A percentile compares a stretch with the other conserved stretches of the same genome.
Evolutionary conservation across 2,329 filamentous ascomycete genomes (phyloP).

Genomic region (Sordariomycetes sp.): DNA sequence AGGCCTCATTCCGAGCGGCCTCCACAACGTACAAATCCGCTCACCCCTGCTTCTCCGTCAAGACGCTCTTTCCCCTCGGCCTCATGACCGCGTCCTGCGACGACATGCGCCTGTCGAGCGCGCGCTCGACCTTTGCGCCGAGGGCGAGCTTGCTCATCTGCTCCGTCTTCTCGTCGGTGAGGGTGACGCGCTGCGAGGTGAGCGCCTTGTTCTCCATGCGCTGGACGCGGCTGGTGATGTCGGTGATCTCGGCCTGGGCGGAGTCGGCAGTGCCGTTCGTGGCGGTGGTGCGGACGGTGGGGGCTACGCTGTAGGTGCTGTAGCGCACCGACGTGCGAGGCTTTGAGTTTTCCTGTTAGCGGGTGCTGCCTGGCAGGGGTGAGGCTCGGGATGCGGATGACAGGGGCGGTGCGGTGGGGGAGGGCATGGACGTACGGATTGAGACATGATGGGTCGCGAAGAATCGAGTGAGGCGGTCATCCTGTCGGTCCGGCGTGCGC

Average conservation of each 20-base stretch:
- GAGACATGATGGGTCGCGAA: constrained; percentile 48
- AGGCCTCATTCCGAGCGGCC: background rate
- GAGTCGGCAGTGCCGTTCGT: constrained; percentile 23
- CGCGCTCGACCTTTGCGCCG: constrained; percentile 80
- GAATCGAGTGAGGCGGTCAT: constrained; percentile 50
- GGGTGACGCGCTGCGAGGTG: constrained; percentile 64
- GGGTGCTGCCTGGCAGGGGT: constrained; percentile 4
- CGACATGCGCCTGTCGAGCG: constrained; percentile 74
- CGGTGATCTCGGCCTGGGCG: constrained; percentile 42
- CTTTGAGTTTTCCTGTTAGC: constrained; percentile 15
- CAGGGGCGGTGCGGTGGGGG: constrained; percentile 1
- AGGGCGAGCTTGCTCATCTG: constrained; percentile 77
- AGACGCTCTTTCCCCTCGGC: constrained; percentile 24
- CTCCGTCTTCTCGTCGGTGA: constrained; percentile 67
- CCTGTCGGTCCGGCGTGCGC: background rate
- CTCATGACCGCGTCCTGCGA: constrained; percentile 82
- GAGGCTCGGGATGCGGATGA: background rate
- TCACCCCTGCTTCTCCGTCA: constrained; percentile 17
- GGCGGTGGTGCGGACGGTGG: constrained; percentile 13
- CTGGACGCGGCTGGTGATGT: constrained; percentile 68
- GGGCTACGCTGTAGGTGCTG: constrained; percentile 49
- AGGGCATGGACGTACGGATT: constrained; percentile 35
- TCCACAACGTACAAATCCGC: background rate
- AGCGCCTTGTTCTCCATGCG: constrained; percentile 86
- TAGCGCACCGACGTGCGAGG: constrained; percentile 40